Base-by-base conservation (phyloP, 2,329 filamentous ascomycete species). In the Teratosphaeria pseudoeucalypti region DNA sequence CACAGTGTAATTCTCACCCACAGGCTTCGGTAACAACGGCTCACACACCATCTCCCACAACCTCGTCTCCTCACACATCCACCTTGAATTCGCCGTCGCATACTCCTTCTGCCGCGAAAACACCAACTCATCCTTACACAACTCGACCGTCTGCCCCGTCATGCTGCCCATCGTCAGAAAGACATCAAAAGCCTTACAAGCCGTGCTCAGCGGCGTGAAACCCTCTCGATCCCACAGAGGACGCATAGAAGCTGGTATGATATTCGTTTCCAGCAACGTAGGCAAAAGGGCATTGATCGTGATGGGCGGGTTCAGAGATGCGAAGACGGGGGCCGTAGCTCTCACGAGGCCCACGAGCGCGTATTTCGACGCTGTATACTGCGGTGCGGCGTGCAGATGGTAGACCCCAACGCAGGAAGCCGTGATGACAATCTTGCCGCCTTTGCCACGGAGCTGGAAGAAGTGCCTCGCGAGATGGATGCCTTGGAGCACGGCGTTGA, bases 391-490 rank as follows among this genome's bases (percentile, higher is more conserved):
- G 55, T 67, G 65, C 32, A 60, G 58, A 11, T 64, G 53, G 27
- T 66, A 66, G 16, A 66, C 34, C 9, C 64, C 65, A 5, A 64
- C 57, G 53, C 62, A 60, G 34, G 57, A 61, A 2, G 61, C 61
- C 0, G 76, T 77, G 23, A 75, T 70, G 27, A 76, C 72, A 52
- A 78, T 74, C 52, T 70, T 72, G 11, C 74, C 74, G 14, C 73
- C 72, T 2, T 63, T 65, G 52, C 64, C 67, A 58, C 76, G 76
- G 61, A 72, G 67, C 54, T 71, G 62, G 12, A 75, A 72, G 65
- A 76, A 77, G 63, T 77, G 74, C 59, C 72, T 73, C 57, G 74
- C 76, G 52, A 77, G 58, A 68, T 75, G 74, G n/a, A 75, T 63
- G 7, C 74, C 75, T 62, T 77, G 74, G 26, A 77, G 67, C 2